Evolutionary conservation across 2,329 filamentous ascomycete species (phyloP).

Genomic region (Leptoxyphium fumago): DNA sequence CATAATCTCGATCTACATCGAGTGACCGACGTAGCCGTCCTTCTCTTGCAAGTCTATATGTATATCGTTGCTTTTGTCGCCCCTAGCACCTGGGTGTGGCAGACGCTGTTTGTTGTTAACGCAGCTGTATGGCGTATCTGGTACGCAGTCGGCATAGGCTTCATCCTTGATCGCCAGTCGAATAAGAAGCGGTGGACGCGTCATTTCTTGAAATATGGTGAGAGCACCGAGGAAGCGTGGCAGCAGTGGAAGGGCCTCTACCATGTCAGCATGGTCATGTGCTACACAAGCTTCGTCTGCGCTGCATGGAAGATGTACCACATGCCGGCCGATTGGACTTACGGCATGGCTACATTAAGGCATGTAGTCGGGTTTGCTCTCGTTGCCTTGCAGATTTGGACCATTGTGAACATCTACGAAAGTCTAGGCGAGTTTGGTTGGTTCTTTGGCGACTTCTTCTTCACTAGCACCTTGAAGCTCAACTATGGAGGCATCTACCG

Average conservation of each 20-base stretch:
- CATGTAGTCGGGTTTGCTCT: conserved; percentile 73
- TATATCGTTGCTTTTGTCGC: conserved; percentile 59
- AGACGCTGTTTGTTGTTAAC: conserved; percentile 66
- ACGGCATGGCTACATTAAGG: conserved; percentile 71
- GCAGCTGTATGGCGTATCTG: conserved; percentile 75
- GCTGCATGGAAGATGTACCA: conserved; percentile 95
- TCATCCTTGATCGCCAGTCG: conserved; percentile 74
- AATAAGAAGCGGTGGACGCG: conserved; percentile 88
- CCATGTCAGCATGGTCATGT: conserved; percentile 81
- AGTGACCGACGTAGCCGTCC: conserved; percentile 65
- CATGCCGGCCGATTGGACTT: conserved; percentile 71
- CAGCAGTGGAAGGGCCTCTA: conserved; percentile 95
- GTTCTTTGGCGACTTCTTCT: conserved; percentile 99
- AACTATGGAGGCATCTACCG: conserved; percentile 97
- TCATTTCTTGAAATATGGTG: conserved; percentile 94
- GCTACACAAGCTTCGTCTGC: conserved; percentile 74
- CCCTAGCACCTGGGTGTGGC: conserved; percentile 60
- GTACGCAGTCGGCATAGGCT: conserved; percentile 79
- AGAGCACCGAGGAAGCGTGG: conserved; percentile 84
- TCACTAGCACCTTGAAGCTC: conserved; percentile 72
- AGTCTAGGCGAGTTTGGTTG: conserved; percentile 94
- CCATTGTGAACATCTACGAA: conserved; percentile 81
- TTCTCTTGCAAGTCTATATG: conserved; percentile 64
- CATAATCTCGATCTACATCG: conserved; percentile 79
- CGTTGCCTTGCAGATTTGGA: conserved; percentile 83